Evolutionary conservation across 805 yeast genomes (phyloP).

Genomic region (Saccharomycopsis guyanensis): DNA sequence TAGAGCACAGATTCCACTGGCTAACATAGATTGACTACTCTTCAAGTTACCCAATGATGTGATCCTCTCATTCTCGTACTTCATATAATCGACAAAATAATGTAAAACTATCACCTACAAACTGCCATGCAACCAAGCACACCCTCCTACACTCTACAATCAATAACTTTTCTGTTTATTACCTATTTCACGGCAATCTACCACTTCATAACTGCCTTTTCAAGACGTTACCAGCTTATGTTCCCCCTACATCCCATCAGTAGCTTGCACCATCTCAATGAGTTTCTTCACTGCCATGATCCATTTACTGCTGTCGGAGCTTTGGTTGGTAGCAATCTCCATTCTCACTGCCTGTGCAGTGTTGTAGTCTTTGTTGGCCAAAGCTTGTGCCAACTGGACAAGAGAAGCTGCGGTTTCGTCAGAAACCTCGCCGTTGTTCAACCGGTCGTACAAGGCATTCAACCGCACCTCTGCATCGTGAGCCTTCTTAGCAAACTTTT

Average conservation of each 20-base stretch:
- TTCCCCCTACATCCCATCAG: constrained; percentile 17
- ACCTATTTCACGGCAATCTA: too few relatives aligned
- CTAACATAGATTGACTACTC: too few relatives aligned
- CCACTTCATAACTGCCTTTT: too few relatives aligned
- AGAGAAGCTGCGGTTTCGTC: constrained; percentile 48
- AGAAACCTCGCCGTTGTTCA: constrained; percentile 65
- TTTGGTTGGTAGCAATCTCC: constrained; percentile 54
- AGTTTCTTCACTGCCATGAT: constrained; percentile 84
- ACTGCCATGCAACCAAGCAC: too few relatives aligned
- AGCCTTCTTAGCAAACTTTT: constrained; percentile 62
- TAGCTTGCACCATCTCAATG: constrained; percentile 61
- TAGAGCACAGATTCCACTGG: too few relatives aligned
- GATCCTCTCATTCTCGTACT: too few relatives aligned
- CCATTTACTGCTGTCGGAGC: constrained; percentile 72
- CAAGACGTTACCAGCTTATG: too few relatives aligned
- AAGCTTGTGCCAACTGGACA: constrained; percentile 39
- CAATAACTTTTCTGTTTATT: too few relatives aligned
- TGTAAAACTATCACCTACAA: too few relatives aligned
- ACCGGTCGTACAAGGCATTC: constrained; percentile 64
- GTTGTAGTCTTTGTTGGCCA: constrained; percentile 47
- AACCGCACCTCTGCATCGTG: constrained; percentile 79
- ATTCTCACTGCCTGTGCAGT: constrained; percentile 50
- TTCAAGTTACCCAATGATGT: too few relatives aligned
- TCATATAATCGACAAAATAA: too few relatives aligned
- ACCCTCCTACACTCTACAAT: too few relatives aligned